Evolutionary conservation across 495 filamentous ascomycete genomes (phyloP), one percentile per base, ranked within the genome.

Genomic region (Aspergillus heteromorphus): DNA sequence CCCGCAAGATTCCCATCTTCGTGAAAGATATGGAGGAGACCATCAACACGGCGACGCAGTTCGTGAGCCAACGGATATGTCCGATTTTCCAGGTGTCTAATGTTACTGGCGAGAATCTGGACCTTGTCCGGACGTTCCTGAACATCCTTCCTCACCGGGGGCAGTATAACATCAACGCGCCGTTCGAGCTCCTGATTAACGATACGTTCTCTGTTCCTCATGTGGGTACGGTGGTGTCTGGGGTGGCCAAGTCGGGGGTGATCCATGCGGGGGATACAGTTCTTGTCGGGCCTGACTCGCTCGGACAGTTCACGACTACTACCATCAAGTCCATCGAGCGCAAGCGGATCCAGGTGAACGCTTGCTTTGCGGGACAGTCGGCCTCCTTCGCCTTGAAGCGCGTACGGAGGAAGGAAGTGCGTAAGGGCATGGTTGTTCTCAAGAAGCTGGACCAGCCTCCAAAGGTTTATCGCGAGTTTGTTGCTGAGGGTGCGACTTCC

Each of bases 151-250:
- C 93, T 2, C 90, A 96, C 58, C 90, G 97, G 56, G 93, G 95
- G 11, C 88, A 93, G 48, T 98, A 97, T 66, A 85, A 97, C 62
- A 75, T 85, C 6, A 82, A 89, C 36, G 91, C 87, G 0, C 83
- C 92, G 0, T 96, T 98, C 67, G 93, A 98, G 63, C 96, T 96
- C 62, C 84, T 96, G 54, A 81, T 98, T 65, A 98, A 97, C 65
- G 93, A 98, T 70, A 97, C 89, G 7, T 98, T 97, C 76, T 96
- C 91, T n/a, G 93, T 98, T 8, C 93, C 93, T 5, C 95, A 97
- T 64, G 91, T 96, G 8, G 93, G 93, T 19, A 98, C 93, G 0
- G 93, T 98, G 1, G 91, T 98, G 8, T 91, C 89, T 25, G 93
- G 93, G 0, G 91, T 98, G 38, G 87, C 97, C 50, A 96, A 96